Conservation (phyloP, 225 moss, liverwort and hornwort species). For the Pseudoscleropodium purum region DNA sequence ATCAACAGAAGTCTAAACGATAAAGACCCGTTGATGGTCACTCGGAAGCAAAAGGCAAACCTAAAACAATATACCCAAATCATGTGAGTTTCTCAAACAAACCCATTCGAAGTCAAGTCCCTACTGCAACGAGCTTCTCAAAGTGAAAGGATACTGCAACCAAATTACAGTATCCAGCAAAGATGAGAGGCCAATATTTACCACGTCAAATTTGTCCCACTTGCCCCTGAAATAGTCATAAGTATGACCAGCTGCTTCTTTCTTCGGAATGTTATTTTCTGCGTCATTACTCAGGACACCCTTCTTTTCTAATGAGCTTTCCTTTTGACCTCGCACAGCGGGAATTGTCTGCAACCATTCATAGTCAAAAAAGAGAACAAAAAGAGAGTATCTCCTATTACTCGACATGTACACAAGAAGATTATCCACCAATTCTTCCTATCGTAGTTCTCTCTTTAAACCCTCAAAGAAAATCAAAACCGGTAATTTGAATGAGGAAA, state of each 20-base stretch:
- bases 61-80: not conserved
- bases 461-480: not conserved
- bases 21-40: not conserved
- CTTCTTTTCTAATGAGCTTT: slow-evolving; percentile 17
- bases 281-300: not conserved
- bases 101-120: not conserved
- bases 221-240: slow-evolving; percentile 66
- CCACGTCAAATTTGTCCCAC: slow-evolving; percentile 99
- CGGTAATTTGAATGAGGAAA: not conserved
- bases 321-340: slow-evolving; percentile 33
- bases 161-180: not conserved
- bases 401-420: not conserved
- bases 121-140: not conserved
- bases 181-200: slow-evolving; percentile 17
- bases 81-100: not conserved
- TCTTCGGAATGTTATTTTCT: not conserved
- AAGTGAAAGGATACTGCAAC: not conserved
- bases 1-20: not conserved
- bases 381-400: not conserved
- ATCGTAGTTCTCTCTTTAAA: not conserved
- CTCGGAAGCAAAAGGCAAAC: not conserved
- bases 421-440: not conserved
- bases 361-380: not conserved
- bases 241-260: slow-evolving; percentile 62
- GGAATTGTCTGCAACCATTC: slow-evolving; percentile 25